Base-by-base conservation (phyloP, 805 yeast genomes). In the Zygosaccharomyces kombuchaensis region DNA sequence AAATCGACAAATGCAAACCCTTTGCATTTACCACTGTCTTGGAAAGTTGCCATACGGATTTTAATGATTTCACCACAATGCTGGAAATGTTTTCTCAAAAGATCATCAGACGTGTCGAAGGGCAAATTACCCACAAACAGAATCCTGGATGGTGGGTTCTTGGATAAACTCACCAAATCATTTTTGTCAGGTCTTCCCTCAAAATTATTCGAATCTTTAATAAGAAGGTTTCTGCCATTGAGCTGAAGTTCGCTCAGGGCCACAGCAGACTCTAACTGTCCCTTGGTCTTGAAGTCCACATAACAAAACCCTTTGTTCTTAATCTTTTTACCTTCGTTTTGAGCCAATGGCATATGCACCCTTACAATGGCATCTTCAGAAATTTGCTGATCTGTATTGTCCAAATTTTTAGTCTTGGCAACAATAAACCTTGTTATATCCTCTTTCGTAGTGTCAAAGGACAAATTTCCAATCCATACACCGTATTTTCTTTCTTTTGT, bases 31-130 rank as follows among this genome's bases (percentile, higher is more conserved):
- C 97, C 98, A 41, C 85, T 72, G 63, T 91, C 99, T 68, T 93
- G 89, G 67, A 91, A 91, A n/a, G 99, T 90, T 3, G 98, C 98
- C 95, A 90, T 91, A 65, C 99, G 78, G 44, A 91, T 79, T 54
- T 79, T 79, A 23, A 73, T 68, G 48, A 95, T 91, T 52, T 85
- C 89, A 32, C 98, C 97, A 68, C 96, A 89, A 58, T 84, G 91
- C 66, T 84, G 84, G 72, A 91, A 91, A 52, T 87, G 96, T 55
- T 80, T 84, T 53, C 80, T 81, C 36, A 91, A 70, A 51, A 81
- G 66, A 25, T 85, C 95, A 50, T 84, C 81, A 1, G 95, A 86
- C 8, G 97, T 87, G 61, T 90, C 97, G 60, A 88, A 93, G 0
- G 97, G 82, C 36, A 93, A 71, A 62, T 93, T 93, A 36, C 99